Conservation (phyloP, 768 basidiomycete genomes). For the Mycena olivaceomarginata region DNA sequence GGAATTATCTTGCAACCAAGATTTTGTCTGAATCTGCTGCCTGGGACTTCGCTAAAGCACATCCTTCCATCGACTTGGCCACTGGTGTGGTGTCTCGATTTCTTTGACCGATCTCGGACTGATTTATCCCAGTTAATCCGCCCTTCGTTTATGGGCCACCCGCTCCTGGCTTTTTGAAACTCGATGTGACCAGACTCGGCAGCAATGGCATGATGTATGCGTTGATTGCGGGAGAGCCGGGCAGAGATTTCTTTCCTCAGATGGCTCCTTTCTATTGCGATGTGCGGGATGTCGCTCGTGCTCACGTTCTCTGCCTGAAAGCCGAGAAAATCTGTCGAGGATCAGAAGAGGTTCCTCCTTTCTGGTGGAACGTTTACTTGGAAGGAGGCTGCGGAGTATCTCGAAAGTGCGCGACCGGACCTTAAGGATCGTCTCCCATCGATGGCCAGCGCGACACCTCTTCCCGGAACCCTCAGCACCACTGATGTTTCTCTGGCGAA, state of each 20-base stretch:
- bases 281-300: slow-evolving; percentile 56
- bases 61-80: slow-evolving; percentile 61
- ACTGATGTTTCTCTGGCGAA: no score
- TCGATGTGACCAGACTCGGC: slow-evolving; percentile 31
- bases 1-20: slow-evolving; percentile 65
- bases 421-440: slow-evolving; percentile 42
- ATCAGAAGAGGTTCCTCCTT: slow-evolving; percentile 49
- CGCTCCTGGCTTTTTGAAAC: slow-evolving; percentile 41
- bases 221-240: slow-evolving; percentile 44
- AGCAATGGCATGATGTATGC: slow-evolving; percentile 49
- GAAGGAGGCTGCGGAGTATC: slow-evolving; percentile 48
- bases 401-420: slow-evolving; percentile 44
- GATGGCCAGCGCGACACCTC: no score
- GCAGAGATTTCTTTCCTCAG: slow-evolving; percentile 39
- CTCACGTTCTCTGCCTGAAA: slow-evolving; percentile 51
- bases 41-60: slow-evolving; percentile 62
- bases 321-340: slow-evolving; percentile 4
- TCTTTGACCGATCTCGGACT: no score
- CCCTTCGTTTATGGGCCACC: slow-evolving; percentile 54
- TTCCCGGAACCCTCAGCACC: no score
- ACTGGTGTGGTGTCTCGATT: slow-evolving; percentile 54
- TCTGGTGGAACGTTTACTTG: slow-evolving; percentile 49
- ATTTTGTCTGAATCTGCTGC: slow-evolving; percentile 62
- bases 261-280: slow-evolving; percentile 50
- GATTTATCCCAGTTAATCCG: slow-evolving; percentile 50